A percentile compares a stretch with the other conserved stretches of the same genome.
phyloP scores from a whole-genome alignment of 2,329 filamentous ascomycete species.

The Aspergillus terreus region DNA sequence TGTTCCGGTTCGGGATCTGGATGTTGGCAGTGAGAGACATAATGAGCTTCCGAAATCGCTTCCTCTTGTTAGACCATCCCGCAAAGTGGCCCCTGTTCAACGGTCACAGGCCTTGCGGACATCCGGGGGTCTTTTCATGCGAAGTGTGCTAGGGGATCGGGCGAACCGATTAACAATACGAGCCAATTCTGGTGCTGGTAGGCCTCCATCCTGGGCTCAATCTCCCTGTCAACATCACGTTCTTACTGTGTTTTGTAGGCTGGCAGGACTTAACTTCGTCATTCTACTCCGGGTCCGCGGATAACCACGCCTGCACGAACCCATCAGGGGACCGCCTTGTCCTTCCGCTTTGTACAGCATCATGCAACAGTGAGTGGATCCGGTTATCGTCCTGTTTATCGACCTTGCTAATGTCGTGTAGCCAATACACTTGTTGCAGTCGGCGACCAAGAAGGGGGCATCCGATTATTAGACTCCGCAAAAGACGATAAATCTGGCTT shows the following conservation, averaged over 20 bases:
- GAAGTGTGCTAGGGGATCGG: constrained; percentile 30
- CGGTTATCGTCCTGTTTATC: neutral
- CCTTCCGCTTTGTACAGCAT: constrained; percentile 63
- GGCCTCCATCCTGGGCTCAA: constrained; percentile 13
- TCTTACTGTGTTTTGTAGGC: constrained; percentile 31
- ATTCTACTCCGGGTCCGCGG: constrained; percentile 57
- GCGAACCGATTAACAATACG: constrained; percentile 31
- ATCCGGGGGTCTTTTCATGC: constrained; percentile 37
- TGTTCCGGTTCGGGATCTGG: constrained; percentile 25
- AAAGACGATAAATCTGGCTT: constrained; percentile 51
- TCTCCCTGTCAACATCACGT: neutral
- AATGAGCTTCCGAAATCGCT: neutral
- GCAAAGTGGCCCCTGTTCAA: constrained; percentile 29
- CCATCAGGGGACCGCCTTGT: constrained; percentile 38
- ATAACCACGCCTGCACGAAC: constrained; percentile 49
- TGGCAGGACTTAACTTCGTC: constrained; percentile 58
- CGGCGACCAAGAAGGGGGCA: constrained; percentile 65
- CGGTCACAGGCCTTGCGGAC: constrained; percentile 35
- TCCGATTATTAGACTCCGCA: constrained; percentile 61
- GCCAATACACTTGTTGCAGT: constrained; percentile 65
- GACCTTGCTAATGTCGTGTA: constrained; percentile 21
- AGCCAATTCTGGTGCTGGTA: constrained; percentile 36
- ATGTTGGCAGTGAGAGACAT: constrained; percentile 12
- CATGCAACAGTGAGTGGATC: constrained; percentile 58
- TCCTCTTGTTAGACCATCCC: constrained; percentile 18